Conservation (phyloP, 352 stramenopile species). For the Globisporangium orthogonon region DNA sequence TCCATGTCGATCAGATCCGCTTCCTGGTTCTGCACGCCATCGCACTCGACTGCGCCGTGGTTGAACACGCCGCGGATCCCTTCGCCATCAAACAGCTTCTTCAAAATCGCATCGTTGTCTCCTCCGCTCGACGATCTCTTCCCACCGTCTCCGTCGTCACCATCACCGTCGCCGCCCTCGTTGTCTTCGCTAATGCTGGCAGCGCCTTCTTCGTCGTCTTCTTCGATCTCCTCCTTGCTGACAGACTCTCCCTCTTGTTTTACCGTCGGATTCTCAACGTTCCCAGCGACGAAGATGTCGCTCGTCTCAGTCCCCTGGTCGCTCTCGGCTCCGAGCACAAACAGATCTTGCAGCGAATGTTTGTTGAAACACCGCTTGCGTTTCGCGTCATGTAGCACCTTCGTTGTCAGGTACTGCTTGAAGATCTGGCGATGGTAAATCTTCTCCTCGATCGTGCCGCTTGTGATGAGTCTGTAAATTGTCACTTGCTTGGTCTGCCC, state of each 20-base stretch:
- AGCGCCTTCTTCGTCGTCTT: slow-evolving; percentile 10
- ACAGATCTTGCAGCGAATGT: slow-evolving; percentile 94
- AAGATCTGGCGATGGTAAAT: slow-evolving; percentile 99
- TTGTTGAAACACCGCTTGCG: slow-evolving; percentile 96
- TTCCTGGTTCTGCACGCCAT: slow-evolving; percentile 86
- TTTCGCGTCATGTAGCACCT: slow-evolving; percentile 95
- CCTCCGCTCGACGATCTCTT: slow-evolving; percentile 14
- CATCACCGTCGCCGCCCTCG: not conserved
- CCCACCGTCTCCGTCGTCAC: not conserved
- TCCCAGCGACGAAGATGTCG: slow-evolving; percentile 87
- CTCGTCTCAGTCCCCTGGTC: slow-evolving; percentile 86
- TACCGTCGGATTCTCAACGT: slow-evolving; percentile 56
- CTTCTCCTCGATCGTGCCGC: slow-evolving; percentile 99
- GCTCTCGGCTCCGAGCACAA: slow-evolving; percentile 80
- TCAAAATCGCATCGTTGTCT: slow-evolving; percentile 87
- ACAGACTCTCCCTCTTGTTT: not conserved
- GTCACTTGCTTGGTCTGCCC: slow-evolving; percentile 84
- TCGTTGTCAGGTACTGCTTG: slow-evolving; percentile 98
- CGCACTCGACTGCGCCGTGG: slow-evolving; percentile 90
- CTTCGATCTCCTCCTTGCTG: slow-evolving; percentile 19
- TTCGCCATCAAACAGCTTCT: slow-evolving; percentile 88
- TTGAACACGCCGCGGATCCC: slow-evolving; percentile 94
- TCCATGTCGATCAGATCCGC: slow-evolving; percentile 90
- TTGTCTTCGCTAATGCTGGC: not conserved
- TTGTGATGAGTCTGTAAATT: slow-evolving; percentile 91